Base-by-base conservation (phyloP, 2,329 filamentous ascomycete species). In the Neofusicoccum sp. region DNA sequence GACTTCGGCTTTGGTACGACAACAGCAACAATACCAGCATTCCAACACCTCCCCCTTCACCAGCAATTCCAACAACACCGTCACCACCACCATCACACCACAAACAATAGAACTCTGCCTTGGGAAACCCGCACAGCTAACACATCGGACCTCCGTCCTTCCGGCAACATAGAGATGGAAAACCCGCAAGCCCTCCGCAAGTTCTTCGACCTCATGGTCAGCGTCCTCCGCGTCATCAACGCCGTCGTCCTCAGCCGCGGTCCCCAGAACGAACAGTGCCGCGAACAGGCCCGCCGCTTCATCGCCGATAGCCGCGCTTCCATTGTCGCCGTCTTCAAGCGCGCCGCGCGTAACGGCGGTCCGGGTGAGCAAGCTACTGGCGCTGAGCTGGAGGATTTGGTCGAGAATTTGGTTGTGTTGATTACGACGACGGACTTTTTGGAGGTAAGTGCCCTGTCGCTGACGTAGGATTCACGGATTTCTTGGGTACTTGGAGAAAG, bases 291-390 rank as follows among this genome's bases (percentile, higher is more conserved):
- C 0, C 85, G 89, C 60, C 82, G 82, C 36, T 99, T 99, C 76
- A 79, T 99, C 62, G 83, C 84, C 5, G 89, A 95, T 65, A 91
- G 96, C 73, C 84, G 93, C 63, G 86, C 88, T 73, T 86, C 93
- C 61, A 90, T 98, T 68, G 86, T 95, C 65, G 89, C 92, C 47
- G 88, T 96, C 20, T 90, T 99, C 69, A 99, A 99, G 79, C 84
- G 92, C 66, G 90, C 90, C 67, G 90, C 90, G 0, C 90, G 90
- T 49, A 89, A 96, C 61, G 89, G 89, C 16, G 59, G 59, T 4
- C 31, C 41, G 6, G 75, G 77, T 40, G 73, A 76, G 34, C 72
- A 73, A 34, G 74, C 76, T 11, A 72, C 57, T 3, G 38, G 49
- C 30, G 44, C 41, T 14, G 47, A 68, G 61, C 79, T 96, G 38